Evolutionary conservation across 306 rosid species (phyloP), one percentile per base, ranked within the genome.

Genomic region (Sicyos edulis): DNA sequence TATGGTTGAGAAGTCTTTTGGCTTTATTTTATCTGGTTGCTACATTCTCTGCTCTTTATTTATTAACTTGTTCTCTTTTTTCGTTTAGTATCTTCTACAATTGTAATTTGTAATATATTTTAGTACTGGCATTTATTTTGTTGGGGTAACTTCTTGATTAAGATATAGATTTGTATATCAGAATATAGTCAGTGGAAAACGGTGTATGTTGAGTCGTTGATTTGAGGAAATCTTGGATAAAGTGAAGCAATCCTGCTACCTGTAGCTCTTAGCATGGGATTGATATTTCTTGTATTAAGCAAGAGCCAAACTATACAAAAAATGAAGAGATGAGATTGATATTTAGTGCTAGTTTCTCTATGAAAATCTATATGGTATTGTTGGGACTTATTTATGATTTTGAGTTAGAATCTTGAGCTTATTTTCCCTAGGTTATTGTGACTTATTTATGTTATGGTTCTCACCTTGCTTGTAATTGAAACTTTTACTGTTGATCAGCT

Each of bases 181-280:
- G 42, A 32, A 34, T 64, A 12, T 19, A 42, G 32, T 64, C 16
- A 0, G 29, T 37, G 53, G 53, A 19, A 64, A 64, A 64, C 2
- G 29, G 71, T 42, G 50, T 64, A 64, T 37, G 15, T 10, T 19
- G 51, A 22, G 13, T 63, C 22, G 11, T 32, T 10, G 68, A 16
- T 15, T 22, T 12, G 24, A 26, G 44, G 19, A 26, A 59, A 59
- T 59, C 19, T 60, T 60, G 19, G 19, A 60, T 10, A 13, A 55
- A 55, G 32, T 60, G 42, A 26, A 60, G 44, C 66, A 60, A 59
- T 60, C 66, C 44, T 60, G 44, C 44, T 26, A 26, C 26, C 44
- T 29, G 11, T 60, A 17, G 44, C 20, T 55, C 61, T 55, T 9
- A 54, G 3, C 29, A 9, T 54, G 60, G 26, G 4, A 54, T 10